Percentiles rank a stretch among this genome's conserved stretches.
phyloP scores from a whole-genome alignment of 2,329 filamentous ascomycete species.

The Pseudopyrenochaeta lycopersici region DNA sequence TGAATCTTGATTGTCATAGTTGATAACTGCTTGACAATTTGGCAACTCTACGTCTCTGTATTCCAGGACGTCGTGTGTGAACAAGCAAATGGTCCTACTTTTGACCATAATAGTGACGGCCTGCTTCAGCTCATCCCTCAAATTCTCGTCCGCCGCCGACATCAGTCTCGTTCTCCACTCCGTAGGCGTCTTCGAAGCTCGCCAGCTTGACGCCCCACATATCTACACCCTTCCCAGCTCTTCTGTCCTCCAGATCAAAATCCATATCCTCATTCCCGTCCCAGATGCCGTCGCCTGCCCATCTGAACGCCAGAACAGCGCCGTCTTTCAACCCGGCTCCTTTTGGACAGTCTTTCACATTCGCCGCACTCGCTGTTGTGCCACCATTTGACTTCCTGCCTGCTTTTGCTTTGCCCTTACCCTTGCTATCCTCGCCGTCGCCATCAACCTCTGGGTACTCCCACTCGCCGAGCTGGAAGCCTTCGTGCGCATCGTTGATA shows the following conservation, averaged over 20 bases:
- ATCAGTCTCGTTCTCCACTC: slow-evolving; percentile 42
- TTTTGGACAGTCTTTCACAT: slow-evolving; percentile 43
- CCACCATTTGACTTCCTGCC: slow-evolving; percentile 8
- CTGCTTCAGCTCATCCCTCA: slow-evolving; percentile 32
- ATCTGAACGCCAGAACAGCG: slow-evolving; percentile 48
- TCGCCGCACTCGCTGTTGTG: slow-evolving; percentile 3
- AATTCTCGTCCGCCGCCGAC: slow-evolving; percentile 40
- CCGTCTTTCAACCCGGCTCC: slow-evolving; percentile 47
- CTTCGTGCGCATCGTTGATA: slow-evolving; percentile 49
- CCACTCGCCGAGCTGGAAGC: slow-evolving; percentile 52
- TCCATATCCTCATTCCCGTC: slow-evolving; percentile 27
- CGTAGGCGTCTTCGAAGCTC: slow-evolving; percentile 49
- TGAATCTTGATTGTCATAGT: no score
- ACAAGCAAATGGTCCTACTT: background rate
- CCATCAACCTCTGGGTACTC: slow-evolving; percentile 33
- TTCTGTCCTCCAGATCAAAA: slow-evolving; percentile 6
- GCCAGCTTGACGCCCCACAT: slow-evolving; percentile 49
- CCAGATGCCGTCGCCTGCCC: slow-evolving; percentile 37
- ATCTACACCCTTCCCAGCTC: slow-evolving; percentile 11
- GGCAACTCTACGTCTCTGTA: no score
- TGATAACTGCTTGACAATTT: no score
- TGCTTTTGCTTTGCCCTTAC: slow-evolving; percentile 45
- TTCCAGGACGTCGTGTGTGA: no score
- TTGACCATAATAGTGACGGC: no score
- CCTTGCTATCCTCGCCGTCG: slow-evolving; percentile 45